Evolutionary conservation across 352 stramenopile genomes (phyloP).

Genomic region (Globisporangium perplexum): DNA sequence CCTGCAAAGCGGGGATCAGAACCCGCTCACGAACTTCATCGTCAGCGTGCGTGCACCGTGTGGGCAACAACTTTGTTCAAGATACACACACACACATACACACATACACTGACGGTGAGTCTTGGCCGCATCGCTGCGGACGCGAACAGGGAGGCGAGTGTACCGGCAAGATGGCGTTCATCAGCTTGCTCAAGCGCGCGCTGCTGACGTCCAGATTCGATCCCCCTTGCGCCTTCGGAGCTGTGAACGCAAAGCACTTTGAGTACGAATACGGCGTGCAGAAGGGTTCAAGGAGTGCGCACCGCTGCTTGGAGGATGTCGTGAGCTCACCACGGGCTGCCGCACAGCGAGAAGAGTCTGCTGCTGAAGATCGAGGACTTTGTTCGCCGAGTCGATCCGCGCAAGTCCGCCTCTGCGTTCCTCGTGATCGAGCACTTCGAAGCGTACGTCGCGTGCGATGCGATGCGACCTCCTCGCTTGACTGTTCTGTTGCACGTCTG

Average conservation of each 20-base stretch:
- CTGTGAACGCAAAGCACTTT: slow-evolving; percentile 33
- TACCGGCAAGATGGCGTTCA: slow-evolving; percentile 47
- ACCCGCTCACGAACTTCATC: slow-evolving; percentile 47
- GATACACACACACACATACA: too few relatives aligned
- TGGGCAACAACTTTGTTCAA: too few relatives aligned
- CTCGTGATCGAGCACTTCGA: slow-evolving; percentile 60
- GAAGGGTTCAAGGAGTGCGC: neutral
- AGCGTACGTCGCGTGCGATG: slow-evolving; percentile 19
- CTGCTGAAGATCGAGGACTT: slow-evolving; percentile 30
- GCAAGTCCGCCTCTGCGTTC: slow-evolving; percentile 21
- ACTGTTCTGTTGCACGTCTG: neutral
- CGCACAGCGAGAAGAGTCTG: slow-evolving; percentile 34
- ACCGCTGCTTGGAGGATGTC: neutral
- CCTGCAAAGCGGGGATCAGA: slow-evolving; percentile 9
- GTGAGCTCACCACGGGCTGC: neutral
- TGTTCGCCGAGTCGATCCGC: slow-evolving; percentile 17
- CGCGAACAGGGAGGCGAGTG: slow-evolving; percentile 35
- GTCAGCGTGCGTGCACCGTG: slow-evolving; percentile 31
- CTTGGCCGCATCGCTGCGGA: neutral
- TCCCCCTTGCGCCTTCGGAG: slow-evolving; percentile 19
- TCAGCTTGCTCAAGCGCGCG: slow-evolving; percentile 30
- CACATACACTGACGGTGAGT: neutral
- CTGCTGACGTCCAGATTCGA: slow-evolving; percentile 18
- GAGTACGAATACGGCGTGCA: slow-evolving; percentile 19
- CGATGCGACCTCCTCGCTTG: neutral